Base-by-base conservation (phyloP, 495 filamentous ascomycete genomes). In the Achaetomiella virescens region DNA sequence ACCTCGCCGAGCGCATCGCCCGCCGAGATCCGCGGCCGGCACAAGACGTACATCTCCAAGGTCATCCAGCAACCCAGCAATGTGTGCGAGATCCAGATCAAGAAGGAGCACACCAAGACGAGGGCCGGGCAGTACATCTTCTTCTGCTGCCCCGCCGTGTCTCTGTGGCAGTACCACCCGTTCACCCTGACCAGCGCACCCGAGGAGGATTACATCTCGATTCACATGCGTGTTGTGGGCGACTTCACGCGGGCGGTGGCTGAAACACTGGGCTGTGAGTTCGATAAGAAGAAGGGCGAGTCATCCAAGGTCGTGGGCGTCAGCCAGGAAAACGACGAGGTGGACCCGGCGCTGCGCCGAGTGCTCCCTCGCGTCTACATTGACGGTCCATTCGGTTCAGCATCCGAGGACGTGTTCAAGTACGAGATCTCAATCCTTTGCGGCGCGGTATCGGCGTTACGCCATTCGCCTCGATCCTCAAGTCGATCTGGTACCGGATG, bases 401-500 rank as follows among this genome's bases (percentile, higher is more conserved):
- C 84, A 4, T 88, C 87, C 10, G 85, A 89, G 62, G 84, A 88
- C 57, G 84, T 88, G 43, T 89, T 89, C 75, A 86, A 88, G 66
- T 88, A 85, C 69, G 86, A 90, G 64, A 77, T 86, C 38, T 80
- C 86, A 20, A 70, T 88, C 22, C 75, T 89, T 7, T 78, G 81
- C 59, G 86, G 85, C 60, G 81, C 84, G 25, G 86, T 69, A 87
- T 87, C 59, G 85, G 85, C 68, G 84, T 89, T 8, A 88, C 85
- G 25, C 82, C 84, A 6, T 89, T 88, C 64, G 86, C 86, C 25
- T 88, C 86, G 2, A 87, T 90, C 62, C 70, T 91, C 62, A 91
- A 91, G 74, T 88, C 84, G 53, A 88, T 91, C 69, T 91, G 87
- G 87, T 91, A 90, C 68, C 78, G 86, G n/a, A 87, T 87, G 80